A percentile compares a stretch with the other conserved stretches of the same genome.
Evolutionary conservation across 139 green algal genomes (phyloP).

Genomic region (Picochlorum sp.): DNA sequence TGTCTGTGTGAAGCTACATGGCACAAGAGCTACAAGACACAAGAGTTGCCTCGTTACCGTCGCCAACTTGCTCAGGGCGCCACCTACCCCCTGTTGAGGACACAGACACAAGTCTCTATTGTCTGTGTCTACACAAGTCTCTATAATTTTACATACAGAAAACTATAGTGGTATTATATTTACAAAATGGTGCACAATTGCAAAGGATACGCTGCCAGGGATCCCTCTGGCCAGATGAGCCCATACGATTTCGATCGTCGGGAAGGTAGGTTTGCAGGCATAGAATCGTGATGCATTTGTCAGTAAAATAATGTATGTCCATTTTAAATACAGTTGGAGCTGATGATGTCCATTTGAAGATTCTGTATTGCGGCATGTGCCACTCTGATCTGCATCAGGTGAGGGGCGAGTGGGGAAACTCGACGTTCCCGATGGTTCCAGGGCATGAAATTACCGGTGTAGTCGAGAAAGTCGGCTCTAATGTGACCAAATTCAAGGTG

Average conservation of each 20-base stretch:
- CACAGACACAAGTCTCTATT: no score
- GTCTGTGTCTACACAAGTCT: no score
- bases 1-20: no score
- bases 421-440: conserved; percentile 27
- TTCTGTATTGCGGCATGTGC: conserved; percentile 59
- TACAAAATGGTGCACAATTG: not conserved
- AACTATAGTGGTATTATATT: not conserved
- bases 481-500: conserved; percentile 58
- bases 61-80: no score
- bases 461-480: conserved; percentile 60
- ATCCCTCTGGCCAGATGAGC: not conserved
- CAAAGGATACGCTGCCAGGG: not conserved
- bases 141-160: no score
- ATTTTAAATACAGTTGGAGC: conserved; percentile 39
- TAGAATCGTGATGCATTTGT: not conserved
- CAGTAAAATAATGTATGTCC: not conserved
- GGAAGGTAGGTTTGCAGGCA: not conserved
- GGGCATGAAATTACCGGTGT: conserved; percentile 81
- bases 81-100: no score
- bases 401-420: conserved; percentile 51
- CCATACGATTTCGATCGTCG: conserved; percentile 1
- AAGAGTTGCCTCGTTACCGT: no score
- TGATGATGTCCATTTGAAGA: conserved; percentile 52
- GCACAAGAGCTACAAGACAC: no score
- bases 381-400: conserved; percentile 73